Conservation (phyloP, 805 yeast species). For the Saccharomyces kudriavzevii region DNA sequence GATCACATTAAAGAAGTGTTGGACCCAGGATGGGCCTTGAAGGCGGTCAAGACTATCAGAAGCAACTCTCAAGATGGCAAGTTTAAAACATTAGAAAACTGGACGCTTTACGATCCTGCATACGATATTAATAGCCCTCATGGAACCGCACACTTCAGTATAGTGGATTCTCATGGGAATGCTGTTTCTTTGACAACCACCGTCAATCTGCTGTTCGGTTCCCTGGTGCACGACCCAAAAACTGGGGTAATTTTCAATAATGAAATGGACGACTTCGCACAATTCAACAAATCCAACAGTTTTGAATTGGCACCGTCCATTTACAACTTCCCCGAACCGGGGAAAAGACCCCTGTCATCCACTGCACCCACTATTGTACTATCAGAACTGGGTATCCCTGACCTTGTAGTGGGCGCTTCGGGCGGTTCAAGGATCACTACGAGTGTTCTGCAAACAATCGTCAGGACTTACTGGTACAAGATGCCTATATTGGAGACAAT, state of each 20-base stretch:
- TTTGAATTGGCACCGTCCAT: slow-evolving; percentile 76
- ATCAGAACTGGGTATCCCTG: slow-evolving; percentile 41
- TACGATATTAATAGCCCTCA: slow-evolving; percentile 73
- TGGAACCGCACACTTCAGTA: slow-evolving; percentile 84
- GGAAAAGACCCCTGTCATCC: slow-evolving; percentile 77
- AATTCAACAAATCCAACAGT: slow-evolving; percentile 60
- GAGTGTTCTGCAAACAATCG: slow-evolving; percentile 71
- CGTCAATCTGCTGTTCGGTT: slow-evolving; percentile 76
- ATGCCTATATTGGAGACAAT: slow-evolving; percentile 58
- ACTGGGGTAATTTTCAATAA: slow-evolving; percentile 83
- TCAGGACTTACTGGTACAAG: slow-evolving; percentile 52
- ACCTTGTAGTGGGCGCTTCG: slow-evolving; percentile 79
- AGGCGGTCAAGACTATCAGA: slow-evolving; percentile 43
- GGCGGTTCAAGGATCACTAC: slow-evolving; percentile 89
- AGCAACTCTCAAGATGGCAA: neutral
- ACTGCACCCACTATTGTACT: slow-evolving; percentile 68
- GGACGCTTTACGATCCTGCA: slow-evolving; percentile 72
- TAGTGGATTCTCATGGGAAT: slow-evolving; percentile 65
- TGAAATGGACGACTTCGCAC: slow-evolving; percentile 92
- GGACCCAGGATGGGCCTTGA: slow-evolving; percentile 49
- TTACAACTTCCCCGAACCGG: slow-evolving; percentile 68
- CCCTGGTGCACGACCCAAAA: slow-evolving; percentile 64
- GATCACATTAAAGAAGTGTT: slow-evolving; percentile 39
- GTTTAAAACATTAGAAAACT: slow-evolving; percentile 45
- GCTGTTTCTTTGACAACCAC: slow-evolving; percentile 88